A percentile compares a stretch with the other conserved stretches of the same genome.
phyloP scores from a whole-genome alignment of 1,284 basidiomycete genomes.

The Cutaneotrichosporon sp. region DNA sequence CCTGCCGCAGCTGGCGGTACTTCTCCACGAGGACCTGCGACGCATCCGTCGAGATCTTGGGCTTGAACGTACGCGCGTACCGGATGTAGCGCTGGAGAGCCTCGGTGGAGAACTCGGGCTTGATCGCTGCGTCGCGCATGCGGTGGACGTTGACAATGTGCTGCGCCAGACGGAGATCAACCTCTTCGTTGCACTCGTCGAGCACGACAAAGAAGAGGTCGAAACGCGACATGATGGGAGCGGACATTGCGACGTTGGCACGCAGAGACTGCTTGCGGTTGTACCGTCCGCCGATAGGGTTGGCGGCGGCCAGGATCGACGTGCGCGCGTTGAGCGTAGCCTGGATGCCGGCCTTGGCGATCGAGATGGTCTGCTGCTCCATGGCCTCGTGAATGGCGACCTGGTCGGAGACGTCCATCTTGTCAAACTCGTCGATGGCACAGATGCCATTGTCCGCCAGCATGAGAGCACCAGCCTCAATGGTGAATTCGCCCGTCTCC shows the following conservation, averaged over 20 bases:
- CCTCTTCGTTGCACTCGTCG: constrained; percentile 93
- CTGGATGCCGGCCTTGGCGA: constrained; percentile 98
- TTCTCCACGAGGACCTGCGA: constrained; percentile 94
- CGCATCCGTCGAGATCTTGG: constrained; percentile 93
- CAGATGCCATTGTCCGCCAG: constrained; percentile 99
- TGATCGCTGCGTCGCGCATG: constrained; percentile 90
- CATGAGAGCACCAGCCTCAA: constrained; percentile 99
- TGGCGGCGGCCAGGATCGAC: constrained; percentile 96
- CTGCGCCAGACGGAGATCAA: constrained; percentile 89
- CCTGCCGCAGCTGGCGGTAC: constrained; percentile 88
- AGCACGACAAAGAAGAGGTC: constrained; percentile 98
- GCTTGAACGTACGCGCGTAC: constrained; percentile 94
- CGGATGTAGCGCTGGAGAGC: constrained; percentile 94
- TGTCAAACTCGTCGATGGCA: constrained; percentile 99
- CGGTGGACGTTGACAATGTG: constrained; percentile 99
- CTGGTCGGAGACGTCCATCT: constrained; percentile 99
- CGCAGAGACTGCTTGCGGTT: constrained; percentile 92
- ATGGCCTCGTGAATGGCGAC: constrained; percentile 99
- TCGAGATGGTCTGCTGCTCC: constrained; percentile 99
- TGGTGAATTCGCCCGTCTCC: constrained; percentile 98
- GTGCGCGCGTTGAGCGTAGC: constrained; percentile 98
- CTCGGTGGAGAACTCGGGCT: constrained; percentile 96
- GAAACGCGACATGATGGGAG: constrained; percentile 99
- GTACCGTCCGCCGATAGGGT: constrained; percentile 94
- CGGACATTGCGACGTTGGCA: constrained; percentile 97